Evolutionary conservation across 768 basidiomycete species (phyloP).

Genomic region (Tricholoma saponaceum): DNA sequence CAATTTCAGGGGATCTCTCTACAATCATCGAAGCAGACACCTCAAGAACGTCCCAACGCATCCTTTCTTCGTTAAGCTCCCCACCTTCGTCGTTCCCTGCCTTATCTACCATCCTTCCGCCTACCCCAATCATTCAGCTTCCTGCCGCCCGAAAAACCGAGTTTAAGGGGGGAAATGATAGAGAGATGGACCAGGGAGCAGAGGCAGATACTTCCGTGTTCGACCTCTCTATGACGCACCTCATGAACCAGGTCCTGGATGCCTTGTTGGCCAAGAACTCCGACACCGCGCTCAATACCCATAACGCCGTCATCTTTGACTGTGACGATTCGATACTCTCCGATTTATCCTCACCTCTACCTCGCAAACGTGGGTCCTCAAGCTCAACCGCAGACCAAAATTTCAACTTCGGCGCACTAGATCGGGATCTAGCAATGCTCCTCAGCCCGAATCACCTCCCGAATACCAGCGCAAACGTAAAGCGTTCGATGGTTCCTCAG

Average conservation of each 20-base stretch:
- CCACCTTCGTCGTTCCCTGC: too few relatives aligned
- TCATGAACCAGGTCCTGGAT: conserved; percentile 42
- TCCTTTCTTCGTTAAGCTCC: neutral
- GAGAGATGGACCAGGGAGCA: neutral
- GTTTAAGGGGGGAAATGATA: too few relatives aligned
- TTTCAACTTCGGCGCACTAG: conserved; percentile 52
- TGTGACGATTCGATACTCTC: neutral
- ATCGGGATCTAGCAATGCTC: conserved; percentile 57
- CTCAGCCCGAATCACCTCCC: too few relatives aligned
- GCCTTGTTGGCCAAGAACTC: conserved; percentile 42
- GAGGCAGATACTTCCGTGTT: conserved; percentile 22
- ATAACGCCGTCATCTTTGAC: conserved; percentile 43
- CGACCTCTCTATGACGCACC: conserved; percentile 36
- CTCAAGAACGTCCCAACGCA: conserved; percentile 32
- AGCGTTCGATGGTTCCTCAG: too few relatives aligned
- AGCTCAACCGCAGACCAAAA: conserved; percentile 33
- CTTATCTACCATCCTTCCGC: neutral
- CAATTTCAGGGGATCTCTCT: conserved; percentile 56
- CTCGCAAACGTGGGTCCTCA: conserved; percentile 8
- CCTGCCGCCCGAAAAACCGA: neutral
- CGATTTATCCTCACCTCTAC: neutral
- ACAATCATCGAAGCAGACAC: conserved; percentile 77
- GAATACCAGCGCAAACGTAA: too few relatives aligned
- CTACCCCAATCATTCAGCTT: neutral
- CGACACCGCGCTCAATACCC: conserved; percentile 32